Evolutionary conservation across 371 early-diverging fungal genomes (phyloP).

Genomic region (Mucor indicus): DNA sequence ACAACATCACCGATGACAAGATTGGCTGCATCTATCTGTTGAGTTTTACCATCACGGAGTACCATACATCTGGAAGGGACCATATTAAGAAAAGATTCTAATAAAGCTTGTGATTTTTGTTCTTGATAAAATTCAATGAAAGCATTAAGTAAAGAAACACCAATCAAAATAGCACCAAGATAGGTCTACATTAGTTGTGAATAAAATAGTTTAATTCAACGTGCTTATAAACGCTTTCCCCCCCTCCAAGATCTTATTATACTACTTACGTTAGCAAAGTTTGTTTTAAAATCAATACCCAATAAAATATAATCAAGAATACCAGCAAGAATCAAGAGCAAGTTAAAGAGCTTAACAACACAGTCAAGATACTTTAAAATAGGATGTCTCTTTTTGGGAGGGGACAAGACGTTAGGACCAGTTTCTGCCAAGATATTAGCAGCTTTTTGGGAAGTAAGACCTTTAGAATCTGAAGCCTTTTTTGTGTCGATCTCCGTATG

Average conservation of each 20-base stretch:
- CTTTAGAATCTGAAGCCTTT: constrained; percentile 66
- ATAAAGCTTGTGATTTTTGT: constrained; percentile 78
- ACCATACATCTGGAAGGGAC: constrained; percentile 81
- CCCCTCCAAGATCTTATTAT: no score
- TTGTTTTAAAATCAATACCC: constrained; percentile 65
- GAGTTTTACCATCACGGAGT: constrained; percentile 70
- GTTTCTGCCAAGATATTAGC: constrained; percentile 55
- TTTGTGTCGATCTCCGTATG: constrained; percentile 49
- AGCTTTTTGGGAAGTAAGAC: constrained; percentile 67
- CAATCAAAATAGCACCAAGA: constrained; percentile 85
- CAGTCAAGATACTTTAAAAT: constrained; percentile 72
- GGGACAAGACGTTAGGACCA: constrained; percentile 85
- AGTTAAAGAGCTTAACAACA: constrained; percentile 78
- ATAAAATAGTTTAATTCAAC: no score
- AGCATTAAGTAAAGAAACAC: constrained; percentile 87
- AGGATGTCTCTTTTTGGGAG: constrained; percentile 79
- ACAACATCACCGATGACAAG: constrained; percentile 90
- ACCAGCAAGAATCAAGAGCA: constrained; percentile 84
- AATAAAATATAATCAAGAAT: constrained; percentile 74
- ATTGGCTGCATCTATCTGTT: constrained; percentile 61
- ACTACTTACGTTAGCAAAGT: constrained; percentile 70
- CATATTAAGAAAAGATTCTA: constrained; percentile 89
- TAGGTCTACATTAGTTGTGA: constrained; percentile 60
- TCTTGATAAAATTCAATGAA: constrained; percentile 90
- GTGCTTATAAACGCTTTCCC: no score